Evolutionary conservation across 176 grass and related monocot genomes (phyloP), one percentile per base, ranked within the genome.

Genomic region (Oryza meyeriana): DNA sequence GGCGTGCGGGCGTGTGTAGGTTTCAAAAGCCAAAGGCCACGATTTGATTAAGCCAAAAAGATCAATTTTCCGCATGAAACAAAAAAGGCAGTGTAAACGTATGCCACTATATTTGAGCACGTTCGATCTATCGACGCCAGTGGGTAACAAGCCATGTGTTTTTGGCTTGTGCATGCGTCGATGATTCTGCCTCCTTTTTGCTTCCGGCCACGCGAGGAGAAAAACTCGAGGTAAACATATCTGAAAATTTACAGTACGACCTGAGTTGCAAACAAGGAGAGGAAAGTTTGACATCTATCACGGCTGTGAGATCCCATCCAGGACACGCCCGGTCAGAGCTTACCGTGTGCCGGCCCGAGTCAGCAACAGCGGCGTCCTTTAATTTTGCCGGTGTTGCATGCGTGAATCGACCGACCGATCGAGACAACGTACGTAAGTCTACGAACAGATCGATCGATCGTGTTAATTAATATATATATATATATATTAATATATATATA

Each of bases 291-390:
- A n/a, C 33, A 5, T 31, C 25, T 0, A 3, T 10, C 7, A 7
- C 79, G 20, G 55, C 29, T 41, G 52, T 77, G 40, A 34, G 42
- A 71, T 79, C 45, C 59, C 68, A 79, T 68, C 59, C 75, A 61
- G 20, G 20, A 20, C 20, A 0, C 18, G 50, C 50, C 35, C 48
- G 17, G 48, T 52, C 16, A 52, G 50, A 55, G 6, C 7, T 66
- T 66, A 79, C 28, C 47, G 39, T 59, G 79, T 66, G 47, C 81
- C 69, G 62, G 75, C 16, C 58, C 35, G 31, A 48, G 86, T 84
- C 75, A 88, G 75, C 74, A 84, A 79, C 45, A 67, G 61, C 80
- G 59, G 80, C 67, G 66, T 39, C 55, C 31, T 71, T 58, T 42
- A 12, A 27, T 30, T 59, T 81, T 61, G 70, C 70, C 81, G 81